phyloP scores from a whole-genome alignment of 257 asterid species.

The Scutellaria barbata region DNA sequence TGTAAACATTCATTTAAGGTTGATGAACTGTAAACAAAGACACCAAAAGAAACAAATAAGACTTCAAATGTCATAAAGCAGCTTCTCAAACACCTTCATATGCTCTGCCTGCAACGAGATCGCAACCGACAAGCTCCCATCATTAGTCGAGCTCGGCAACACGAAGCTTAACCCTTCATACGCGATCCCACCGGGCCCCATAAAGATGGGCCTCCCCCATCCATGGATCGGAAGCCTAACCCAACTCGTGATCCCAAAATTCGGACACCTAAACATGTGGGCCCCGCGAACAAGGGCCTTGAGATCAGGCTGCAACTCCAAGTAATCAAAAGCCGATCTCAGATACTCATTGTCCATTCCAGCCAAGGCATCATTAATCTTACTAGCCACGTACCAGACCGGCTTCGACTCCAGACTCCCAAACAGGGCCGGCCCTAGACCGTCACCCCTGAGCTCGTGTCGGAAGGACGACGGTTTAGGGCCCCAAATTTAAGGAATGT shows the following conservation, averaged over 20 bases:
- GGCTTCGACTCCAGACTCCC: constrained; percentile 72
- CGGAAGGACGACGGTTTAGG: too few species aligned
- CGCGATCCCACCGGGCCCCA: constrained; percentile 96
- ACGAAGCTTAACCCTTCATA: constrained; percentile 82
- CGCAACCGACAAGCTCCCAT: constrained; percentile 79
- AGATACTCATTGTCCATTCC: constrained; percentile 82
- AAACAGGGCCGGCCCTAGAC: constrained; percentile 58
- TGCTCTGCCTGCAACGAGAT: constrained; percentile 75
- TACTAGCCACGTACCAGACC: constrained; percentile 69
- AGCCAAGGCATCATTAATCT: constrained; percentile 66
- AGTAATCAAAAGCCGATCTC: constrained; percentile 82
- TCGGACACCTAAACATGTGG: constrained; percentile 84
- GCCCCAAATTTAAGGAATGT: too few species aligned
- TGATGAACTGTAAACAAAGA: neutral
- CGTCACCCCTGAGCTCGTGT: too few species aligned
- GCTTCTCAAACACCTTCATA: constrained; percentile 73
- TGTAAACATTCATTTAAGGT: too few species aligned
- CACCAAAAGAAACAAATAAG: neutral
- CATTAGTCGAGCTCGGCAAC: constrained; percentile 67
- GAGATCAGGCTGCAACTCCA: constrained; percentile 86
- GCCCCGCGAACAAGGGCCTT: constrained; percentile 89
- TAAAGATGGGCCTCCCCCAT: constrained; percentile 83
- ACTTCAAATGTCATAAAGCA: constrained; percentile 65
- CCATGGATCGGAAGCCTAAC: constrained; percentile 86
- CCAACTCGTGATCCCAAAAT: constrained; percentile 93